These are phyloP conservation scores for Coemansia sp. DNA, from an alignment of 192 early-diverging fungal genomes.

Conservation along the genomic window DNA sequence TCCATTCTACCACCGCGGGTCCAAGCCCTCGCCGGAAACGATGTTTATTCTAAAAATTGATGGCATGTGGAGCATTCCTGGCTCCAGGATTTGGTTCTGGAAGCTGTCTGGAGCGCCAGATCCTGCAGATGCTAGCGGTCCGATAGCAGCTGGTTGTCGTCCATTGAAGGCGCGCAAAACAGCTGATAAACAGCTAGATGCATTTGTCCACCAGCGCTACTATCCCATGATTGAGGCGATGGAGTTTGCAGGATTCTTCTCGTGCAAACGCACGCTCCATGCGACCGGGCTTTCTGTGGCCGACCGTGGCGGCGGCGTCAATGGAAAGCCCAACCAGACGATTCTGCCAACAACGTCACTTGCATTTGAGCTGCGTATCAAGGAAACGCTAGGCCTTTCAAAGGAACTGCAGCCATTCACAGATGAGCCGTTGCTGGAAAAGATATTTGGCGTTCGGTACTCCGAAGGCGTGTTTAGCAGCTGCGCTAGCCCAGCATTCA, in stretches of 20 bases:
- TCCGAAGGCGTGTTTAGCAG: slow-evolving; percentile 12
- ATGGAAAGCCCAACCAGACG: slow-evolving; percentile 22
- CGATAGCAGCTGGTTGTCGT: neutral
- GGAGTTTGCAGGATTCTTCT: slow-evolving; percentile 49
- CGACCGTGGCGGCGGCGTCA: slow-evolving; percentile 25
- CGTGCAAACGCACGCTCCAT: slow-evolving; percentile 18
- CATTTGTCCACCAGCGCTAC: slow-evolving; percentile 48
- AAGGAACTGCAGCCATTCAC: slow-evolving; percentile 14
- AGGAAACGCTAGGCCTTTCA: slow-evolving; percentile 18
- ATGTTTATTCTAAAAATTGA: slow-evolving; percentile 28
- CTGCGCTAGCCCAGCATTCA: slow-evolving; percentile 20
- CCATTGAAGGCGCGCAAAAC: neutral
- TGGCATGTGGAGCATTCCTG: slow-evolving; percentile 17
- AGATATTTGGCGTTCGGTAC: slow-evolving; percentile 38
- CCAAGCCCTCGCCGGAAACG: slow-evolving; percentile 16
- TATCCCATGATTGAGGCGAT: slow-evolving; percentile 40
- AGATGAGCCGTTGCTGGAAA: slow-evolving; percentile 29
- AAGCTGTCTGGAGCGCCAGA: slow-evolving; percentile 33
- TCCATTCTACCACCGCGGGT: slow-evolving; percentile 23
- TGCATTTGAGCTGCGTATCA: slow-evolving; percentile 44
- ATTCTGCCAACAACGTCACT: slow-evolving; percentile 37
- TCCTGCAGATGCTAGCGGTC: slow-evolving; percentile 1
- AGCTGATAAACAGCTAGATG: slow-evolving; percentile 25
- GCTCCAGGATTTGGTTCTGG: slow-evolving; percentile 45
- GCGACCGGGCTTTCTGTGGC: slow-evolving; percentile 22